phyloP scores from a whole-genome alignment of 345 rosid genomes.

The Eucalyptus curtisii region DNA sequence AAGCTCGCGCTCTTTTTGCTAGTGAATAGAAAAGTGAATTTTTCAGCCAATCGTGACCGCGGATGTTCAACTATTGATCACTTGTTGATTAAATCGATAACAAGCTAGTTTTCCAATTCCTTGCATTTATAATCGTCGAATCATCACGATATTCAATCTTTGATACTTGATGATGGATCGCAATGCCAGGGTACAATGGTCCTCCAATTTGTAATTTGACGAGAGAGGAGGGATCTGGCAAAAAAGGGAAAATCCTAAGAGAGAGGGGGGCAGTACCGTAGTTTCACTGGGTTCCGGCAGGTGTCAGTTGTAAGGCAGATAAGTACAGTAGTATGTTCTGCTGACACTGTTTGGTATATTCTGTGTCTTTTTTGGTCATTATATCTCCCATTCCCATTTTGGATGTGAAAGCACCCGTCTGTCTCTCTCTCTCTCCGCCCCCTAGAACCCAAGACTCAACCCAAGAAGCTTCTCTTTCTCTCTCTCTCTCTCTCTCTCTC shows the following conservation, averaged over 20 bases:
- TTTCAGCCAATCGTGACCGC: not conserved
- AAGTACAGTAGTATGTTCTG: not conserved
- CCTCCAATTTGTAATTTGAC: not conserved
- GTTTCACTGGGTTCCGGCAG: not conserved
- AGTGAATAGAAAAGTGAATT: not conserved
- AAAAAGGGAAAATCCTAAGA: not conserved
- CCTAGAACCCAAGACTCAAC: not conserved
- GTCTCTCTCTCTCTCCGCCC: not conserved
- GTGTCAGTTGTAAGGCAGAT: not conserved
- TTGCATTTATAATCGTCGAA: not conserved
- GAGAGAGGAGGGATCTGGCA: not conserved
- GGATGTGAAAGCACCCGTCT: not conserved
- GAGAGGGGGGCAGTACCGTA: not conserved
- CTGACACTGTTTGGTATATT: conserved; percentile 48
- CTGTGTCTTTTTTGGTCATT: conserved; percentile 2
- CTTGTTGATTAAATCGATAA: not conserved
- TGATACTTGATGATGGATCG: not conserved
- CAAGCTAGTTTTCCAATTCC: not conserved
- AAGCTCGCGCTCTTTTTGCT: not conserved
- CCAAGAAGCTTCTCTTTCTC: not conserved
- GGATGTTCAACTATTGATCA: not conserved
- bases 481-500: not conserved
- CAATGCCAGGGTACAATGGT: not conserved
- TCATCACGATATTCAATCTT: not conserved
- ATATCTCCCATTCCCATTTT: not conserved